A percentile compares a stretch with the other conserved stretches of the same genome.
These are phyloP conservation scores for Blastobotrys malaysiensis DNA, from an alignment of 1,139 yeast genomes.

Conservation along the genomic window DNA sequence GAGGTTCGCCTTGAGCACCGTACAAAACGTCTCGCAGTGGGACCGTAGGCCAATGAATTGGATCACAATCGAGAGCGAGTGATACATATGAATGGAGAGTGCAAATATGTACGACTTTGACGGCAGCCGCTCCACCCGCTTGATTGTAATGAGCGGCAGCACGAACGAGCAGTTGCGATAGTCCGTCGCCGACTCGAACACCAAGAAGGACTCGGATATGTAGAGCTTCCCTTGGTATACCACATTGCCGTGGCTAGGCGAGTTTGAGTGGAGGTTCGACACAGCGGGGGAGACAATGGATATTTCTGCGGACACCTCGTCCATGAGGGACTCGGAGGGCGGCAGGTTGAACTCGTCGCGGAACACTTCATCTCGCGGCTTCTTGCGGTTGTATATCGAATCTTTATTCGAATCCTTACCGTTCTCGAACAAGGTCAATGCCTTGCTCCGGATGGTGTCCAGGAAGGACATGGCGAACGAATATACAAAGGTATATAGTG, in stretches of 20 bases:
- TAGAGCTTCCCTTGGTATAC: constrained; percentile 55
- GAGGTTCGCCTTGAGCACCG: constrained; percentile 54
- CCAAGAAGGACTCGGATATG: constrained; percentile 67
- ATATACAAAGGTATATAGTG: neutral
- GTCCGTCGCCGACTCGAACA: constrained; percentile 69
- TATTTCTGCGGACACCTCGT: constrained; percentile 67
- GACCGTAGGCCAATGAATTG: constrained; percentile 77
- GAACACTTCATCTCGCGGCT: constrained; percentile 61
- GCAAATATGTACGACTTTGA: constrained; percentile 76
- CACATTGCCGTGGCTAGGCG: constrained; percentile 22
- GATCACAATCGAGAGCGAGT: constrained; percentile 56
- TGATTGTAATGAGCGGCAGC: constrained; percentile 70
- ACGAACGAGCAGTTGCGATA: constrained; percentile 61
- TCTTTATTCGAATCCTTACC: constrained; percentile 21
- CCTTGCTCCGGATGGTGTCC: constrained; percentile 44
- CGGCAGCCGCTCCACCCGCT: constrained; percentile 82
- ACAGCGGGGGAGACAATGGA: constrained; percentile 39
- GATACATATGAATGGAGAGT: constrained; percentile 61
- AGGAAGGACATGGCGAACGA: constrained; percentile 46
- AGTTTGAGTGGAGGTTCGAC: constrained; percentile 10
- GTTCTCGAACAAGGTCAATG: constrained; percentile 39
- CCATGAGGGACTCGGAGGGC: constrained; percentile 57
- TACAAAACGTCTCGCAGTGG: constrained; percentile 77
- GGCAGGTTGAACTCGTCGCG: constrained; percentile 67
- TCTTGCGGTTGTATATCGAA: constrained; percentile 33